Base-by-base conservation (phyloP, 1,139 yeast genomes). In the Nematodospora anomalae region DNA sequence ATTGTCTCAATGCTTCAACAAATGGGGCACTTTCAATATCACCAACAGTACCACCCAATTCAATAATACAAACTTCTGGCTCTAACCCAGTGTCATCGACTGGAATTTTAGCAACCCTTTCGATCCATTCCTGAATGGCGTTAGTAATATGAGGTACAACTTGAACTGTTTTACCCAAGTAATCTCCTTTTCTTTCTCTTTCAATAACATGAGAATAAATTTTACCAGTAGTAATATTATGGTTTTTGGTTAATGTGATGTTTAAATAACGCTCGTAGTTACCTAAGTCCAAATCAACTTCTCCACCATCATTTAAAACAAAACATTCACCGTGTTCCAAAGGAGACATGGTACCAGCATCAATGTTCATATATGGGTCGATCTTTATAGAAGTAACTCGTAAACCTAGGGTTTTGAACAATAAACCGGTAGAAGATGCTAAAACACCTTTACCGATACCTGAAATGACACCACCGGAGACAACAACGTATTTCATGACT, bases 311-410 rank as follows among this genome's bases (percentile, higher is more conserved):
- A 61, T 92, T 86, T 56, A 92, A 75, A 36, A 94, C 97, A 60
- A 90, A 92, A 62, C 96, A 96, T 64, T 92, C 99, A 47, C 99
- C 99, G 59, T 92, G 99, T 63, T 92, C 99, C 59, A 92, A 74
- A 16, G 99, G 99, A 30, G 96, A 87, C 98, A 92, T 92, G 37
- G 99, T 92, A 53, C 99, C 99, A 32, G 99, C 99, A 67, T 92
- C 99, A 50, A 92, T 88, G 68, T 92, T 92, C 95, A 92, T 87
- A 67, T 92, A 92, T 30, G 99, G 99, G 69, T 92, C 99, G 57
- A 92, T 92, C 65, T 92, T 92, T 71, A 94, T 92, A 11, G 97
- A 89, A 4, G 98, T 90, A 44, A 90, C 98, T 61, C 95, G 82
- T 55, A 85, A 76, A 38, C 99, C 99, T 46, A 88, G 68, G 37